Conservation (phyloP, 1,284 basidiomycete genomes). For the Inonotus obliquus region DNA sequence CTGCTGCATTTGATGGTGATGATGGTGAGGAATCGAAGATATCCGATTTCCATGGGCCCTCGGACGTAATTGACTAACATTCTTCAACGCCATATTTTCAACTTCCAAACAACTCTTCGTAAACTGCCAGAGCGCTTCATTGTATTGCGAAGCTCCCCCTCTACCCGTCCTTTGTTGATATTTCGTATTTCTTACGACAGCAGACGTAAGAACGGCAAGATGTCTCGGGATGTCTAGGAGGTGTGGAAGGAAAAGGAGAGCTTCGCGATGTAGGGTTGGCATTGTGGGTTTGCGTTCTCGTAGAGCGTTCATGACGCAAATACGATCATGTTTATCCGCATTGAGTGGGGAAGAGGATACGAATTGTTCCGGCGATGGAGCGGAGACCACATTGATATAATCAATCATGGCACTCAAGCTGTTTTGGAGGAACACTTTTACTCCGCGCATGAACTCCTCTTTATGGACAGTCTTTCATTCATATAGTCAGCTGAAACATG, state of each 20-base stretch:
- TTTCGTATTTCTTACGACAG: conserved; percentile 56
- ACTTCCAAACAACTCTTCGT: conserved; percentile 65
- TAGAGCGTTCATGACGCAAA: conserved; percentile 50
- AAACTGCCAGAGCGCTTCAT: conserved; percentile 38
- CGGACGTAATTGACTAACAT: conserved; percentile 50
- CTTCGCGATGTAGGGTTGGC: conserved; percentile 57
- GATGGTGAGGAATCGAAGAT: conserved; percentile 23
- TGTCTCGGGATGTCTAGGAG: conserved; percentile 68
- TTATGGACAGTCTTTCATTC: conserved; percentile 51
- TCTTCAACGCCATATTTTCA: conserved; percentile 60
- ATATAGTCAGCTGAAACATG: conserved; percentile 6
- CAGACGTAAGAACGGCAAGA: conserved; percentile 67
- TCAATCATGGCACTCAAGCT: conserved; percentile 66
- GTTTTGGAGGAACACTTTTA: conserved; percentile 59
- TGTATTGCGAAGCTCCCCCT: conserved; percentile 26
- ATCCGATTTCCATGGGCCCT: conserved; percentile 34
- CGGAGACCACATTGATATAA: conserved; percentile 68
- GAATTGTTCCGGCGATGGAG: conserved; percentile 37
- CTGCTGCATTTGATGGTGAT: too few relatives aligned
- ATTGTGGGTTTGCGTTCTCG: conserved; percentile 48
- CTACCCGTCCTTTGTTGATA: conserved; percentile 19
- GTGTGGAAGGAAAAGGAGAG: conserved; percentile 64
- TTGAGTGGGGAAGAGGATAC: conserved; percentile 27
- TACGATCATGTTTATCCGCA: conserved; percentile 44
- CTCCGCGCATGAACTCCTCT: conserved; percentile 67